A percentile compares a stretch with the other conserved stretches of the same genome.
These are phyloP conservation scores for Moringa oleifera DNA, from an alignment of 345 rosid genomes.

Conservation along the genomic window DNA sequence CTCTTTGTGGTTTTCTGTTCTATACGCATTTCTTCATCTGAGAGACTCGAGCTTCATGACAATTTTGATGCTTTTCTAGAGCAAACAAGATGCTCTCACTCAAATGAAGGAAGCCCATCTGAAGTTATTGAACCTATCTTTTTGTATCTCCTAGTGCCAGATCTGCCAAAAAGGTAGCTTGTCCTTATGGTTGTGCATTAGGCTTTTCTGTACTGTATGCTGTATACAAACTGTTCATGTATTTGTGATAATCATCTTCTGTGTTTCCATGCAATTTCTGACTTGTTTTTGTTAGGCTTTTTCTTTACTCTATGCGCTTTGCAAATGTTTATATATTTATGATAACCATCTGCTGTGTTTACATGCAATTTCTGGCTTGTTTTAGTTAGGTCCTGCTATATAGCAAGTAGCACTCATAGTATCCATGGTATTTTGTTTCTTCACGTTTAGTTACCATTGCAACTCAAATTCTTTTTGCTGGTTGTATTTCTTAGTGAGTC, in stretches of 20 bases:
- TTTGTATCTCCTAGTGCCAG: conserved; percentile 72
- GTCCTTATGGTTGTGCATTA: background rate
- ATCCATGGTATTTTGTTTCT: background rate
- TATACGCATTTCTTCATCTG: conserved; percentile 38
- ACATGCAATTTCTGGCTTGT: background rate
- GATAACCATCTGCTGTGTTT: background rate
- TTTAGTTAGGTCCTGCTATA: background rate
- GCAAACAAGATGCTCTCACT: conserved; percentile 34
- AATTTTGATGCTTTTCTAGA: conserved; percentile 47
- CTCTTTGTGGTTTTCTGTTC: conserved; percentile 73
- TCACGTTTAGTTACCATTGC: background rate
- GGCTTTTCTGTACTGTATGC: background rate
- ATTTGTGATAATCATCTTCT: background rate
- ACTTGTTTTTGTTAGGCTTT: background rate
- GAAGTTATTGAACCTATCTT: conserved; percentile 48
- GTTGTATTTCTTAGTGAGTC: background rate
- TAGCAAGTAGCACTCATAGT: background rate
- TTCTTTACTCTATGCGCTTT: background rate
- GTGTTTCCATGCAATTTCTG: background rate
- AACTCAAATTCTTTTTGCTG: background rate
- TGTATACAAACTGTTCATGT: background rate
- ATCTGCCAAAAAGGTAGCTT: conserved; percentile 85
- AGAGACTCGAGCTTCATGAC: conserved; percentile 54
- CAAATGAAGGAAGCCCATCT: conserved; percentile 16
- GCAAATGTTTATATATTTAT: background rate